Conservation (phyloP, 768 basidiomycete genomes). For the Pholiota microspora region DNA sequence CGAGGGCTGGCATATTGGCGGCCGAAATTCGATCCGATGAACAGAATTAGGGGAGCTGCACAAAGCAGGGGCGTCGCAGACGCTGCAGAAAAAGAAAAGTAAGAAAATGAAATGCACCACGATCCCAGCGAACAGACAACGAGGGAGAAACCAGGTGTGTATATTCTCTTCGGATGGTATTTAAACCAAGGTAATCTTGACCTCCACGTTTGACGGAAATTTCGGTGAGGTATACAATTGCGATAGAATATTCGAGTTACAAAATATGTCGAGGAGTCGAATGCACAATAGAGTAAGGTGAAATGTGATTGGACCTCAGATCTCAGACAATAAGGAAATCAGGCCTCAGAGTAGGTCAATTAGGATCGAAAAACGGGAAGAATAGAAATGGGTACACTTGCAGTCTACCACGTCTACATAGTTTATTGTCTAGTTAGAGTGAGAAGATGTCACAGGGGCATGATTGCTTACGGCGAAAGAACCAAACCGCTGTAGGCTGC, state of each 20-base stretch:
- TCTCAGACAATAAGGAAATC: slow-evolving; percentile 11
- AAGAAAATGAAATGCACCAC: slow-evolving; percentile 10
- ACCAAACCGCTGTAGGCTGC: slow-evolving; percentile 3
- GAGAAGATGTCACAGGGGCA: slow-evolving; percentile 25
- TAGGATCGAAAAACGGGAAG: slow-evolving; percentile 6
- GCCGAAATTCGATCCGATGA: background rate
- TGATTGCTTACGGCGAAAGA: slow-evolving; percentile 13
- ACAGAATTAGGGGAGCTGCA: slow-evolving; percentile 4
- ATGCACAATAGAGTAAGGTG: slow-evolving; percentile 10
- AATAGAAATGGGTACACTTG: slow-evolving; percentile 14
- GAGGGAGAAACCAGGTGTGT: slow-evolving; percentile 2
- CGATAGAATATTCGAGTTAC: background rate
- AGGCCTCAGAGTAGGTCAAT: slow-evolving; percentile 1
- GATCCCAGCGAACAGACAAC: slow-evolving; percentile 8
- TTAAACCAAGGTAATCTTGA: slow-evolving; percentile 4
- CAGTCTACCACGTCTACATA: slow-evolving; percentile 25
- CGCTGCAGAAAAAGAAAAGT: slow-evolving; percentile 20
- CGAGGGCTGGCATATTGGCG: slow-evolving; percentile 55
- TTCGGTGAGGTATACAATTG: background rate
- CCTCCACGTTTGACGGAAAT: background rate
- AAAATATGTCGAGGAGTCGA: background rate
- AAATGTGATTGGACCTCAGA: slow-evolving; percentile 5
- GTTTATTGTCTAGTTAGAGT: slow-evolving; percentile 27
- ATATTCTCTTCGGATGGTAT: slow-evolving; percentile 1
- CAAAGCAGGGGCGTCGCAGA: slow-evolving; percentile 28